Conservation (phyloP, 208 protist species). For the Leishmania turanica region DNA sequence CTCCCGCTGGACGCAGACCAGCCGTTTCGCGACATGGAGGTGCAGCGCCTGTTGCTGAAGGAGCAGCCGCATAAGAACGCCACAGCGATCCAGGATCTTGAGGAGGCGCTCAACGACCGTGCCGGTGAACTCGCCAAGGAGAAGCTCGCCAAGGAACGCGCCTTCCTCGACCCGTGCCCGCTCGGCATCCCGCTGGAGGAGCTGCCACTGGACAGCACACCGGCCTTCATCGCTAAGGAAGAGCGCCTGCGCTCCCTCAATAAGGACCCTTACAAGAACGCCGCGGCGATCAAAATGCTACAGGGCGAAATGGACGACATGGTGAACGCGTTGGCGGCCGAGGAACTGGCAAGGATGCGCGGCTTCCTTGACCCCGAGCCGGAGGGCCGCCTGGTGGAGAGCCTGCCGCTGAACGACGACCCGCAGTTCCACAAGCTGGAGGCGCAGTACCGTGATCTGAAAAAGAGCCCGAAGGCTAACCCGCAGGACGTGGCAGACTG, state of each 20-base stretch:
- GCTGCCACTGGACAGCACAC: constrained; percentile 63
- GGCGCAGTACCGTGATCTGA: constrained; percentile 60
- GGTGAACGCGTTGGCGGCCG: constrained; percentile 50
- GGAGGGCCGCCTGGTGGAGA: constrained; percentile 63
- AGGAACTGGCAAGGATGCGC: constrained; percentile 61
- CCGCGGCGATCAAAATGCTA: constrained; percentile 37
- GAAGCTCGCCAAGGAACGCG: constrained; percentile 56
- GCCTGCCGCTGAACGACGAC: constrained; percentile 64
- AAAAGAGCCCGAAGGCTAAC: constrained; percentile 56
- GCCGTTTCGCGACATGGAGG: constrained; percentile 65
- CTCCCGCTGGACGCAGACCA: constrained; percentile 59
- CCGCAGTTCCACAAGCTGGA: constrained; percentile 60
- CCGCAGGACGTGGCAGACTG: constrained; percentile 59
- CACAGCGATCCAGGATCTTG: constrained; percentile 57
- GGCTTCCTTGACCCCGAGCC: constrained; percentile 73
- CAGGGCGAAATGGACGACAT: constrained; percentile 63
- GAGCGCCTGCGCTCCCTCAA: constrained; percentile 56
- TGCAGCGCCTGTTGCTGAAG: constrained; percentile 54
- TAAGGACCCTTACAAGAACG: constrained; percentile 55
- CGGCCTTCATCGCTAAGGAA: constrained; percentile 58
- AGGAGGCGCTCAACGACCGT: constrained; percentile 73
- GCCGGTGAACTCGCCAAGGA: constrained; percentile 63
- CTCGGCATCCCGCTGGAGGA: constrained; percentile 67
- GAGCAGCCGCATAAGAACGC: constrained; percentile 50
- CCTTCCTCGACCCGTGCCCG: constrained; percentile 60